Evolutionary conservation across 108 stramenopile genomes (phyloP).

Genomic region (Pseudonitzschia delicatissima): DNA sequence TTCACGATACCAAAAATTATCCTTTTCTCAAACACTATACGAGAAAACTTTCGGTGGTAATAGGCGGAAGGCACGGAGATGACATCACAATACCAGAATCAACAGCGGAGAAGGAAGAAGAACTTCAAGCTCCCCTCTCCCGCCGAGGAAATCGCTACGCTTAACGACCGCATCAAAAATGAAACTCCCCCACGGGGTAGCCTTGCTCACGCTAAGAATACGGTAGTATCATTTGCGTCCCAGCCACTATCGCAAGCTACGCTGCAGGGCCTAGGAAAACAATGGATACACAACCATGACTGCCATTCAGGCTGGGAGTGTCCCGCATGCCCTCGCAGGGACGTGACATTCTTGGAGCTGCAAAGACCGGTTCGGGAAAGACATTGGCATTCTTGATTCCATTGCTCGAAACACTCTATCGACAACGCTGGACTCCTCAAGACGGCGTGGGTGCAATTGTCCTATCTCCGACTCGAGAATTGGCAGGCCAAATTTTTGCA

Average conservation of each 20-base stretch:
- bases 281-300: conserved; percentile 87
- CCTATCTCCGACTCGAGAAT: conserved; percentile 97
- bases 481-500: conserved; percentile 98
- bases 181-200: conserved; percentile 72
- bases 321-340: conserved; percentile 92
- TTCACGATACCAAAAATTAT: too few species aligned
- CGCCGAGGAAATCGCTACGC: conserved; percentile 42
- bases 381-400: conserved; percentile 91
- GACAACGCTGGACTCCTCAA: conserved; percentile 61
- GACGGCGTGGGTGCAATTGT: conserved; percentile 95
- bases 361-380: conserved; percentile 92
- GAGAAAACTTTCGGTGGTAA: too few species aligned
- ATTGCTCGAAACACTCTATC: conserved; percentile 80
- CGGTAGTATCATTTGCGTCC: conserved; percentile 67
- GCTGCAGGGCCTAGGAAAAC: conserved; percentile 68
- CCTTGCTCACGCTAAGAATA: conserved; percentile 57
- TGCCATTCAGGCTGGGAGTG: conserved; percentile 88
- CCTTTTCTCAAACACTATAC: too few species aligned
- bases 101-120: neutral
- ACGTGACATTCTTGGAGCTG: conserved; percentile 93
- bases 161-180: conserved; percentile 47
- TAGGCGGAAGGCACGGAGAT: neutral
- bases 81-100: neutral
- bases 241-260: conserved; percentile 69
- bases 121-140: conserved; percentile 15